Evolutionary conservation across 2,329 filamentous ascomycete species (phyloP), one percentile per base, ranked within the genome.

Genomic region (Plectosphaerella cucumerina): DNA sequence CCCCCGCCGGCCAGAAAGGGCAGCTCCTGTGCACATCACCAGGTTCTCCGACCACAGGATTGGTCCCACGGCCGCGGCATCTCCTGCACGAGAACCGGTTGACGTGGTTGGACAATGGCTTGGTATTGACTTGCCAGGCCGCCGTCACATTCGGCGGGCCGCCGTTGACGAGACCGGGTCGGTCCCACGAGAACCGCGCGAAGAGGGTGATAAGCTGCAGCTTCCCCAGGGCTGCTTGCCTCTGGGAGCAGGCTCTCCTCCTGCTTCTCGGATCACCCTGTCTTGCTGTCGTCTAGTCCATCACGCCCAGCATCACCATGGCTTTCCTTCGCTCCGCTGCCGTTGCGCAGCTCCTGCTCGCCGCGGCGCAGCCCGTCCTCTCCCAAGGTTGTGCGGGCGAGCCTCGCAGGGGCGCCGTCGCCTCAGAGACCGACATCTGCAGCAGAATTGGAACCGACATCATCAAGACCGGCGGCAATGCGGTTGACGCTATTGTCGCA

Each of bases 401-500:
- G 33, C 42, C 48, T 45, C 41, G 48, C 31, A 39, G 76, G 74
- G 3, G 84, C 10, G 84, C 83, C 14, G 80, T 86, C 42, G 81
- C 84, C 2, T 84, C 78, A 9, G 82, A 87, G 60, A 79, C 71
- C 55, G 65, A 70, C 1, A 70, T 84, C 45, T 87, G 84, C 60
- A 84, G 80, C 57, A 65, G 72, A 3, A 76, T 86, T 56, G 84
- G 84, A 6, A 76, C 76, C 3, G 67, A 78, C 10, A 71, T 85
- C 23, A 60, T 87, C 49, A 69, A 78, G 49, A 61, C 73, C 42
- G 84, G 84, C 14, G 84, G 85, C 14, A 88, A 85, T 66, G 84
- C 85, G 8, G 83, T 82, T 8, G 85, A 88, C 68, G 81, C 84
- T 5, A 67, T 86, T 53, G 80, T 87, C 22, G 82, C 78, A 11